Conservation (phyloP, 2,329 filamentous ascomycete species). For the Epichloe gansuensis region DNA sequence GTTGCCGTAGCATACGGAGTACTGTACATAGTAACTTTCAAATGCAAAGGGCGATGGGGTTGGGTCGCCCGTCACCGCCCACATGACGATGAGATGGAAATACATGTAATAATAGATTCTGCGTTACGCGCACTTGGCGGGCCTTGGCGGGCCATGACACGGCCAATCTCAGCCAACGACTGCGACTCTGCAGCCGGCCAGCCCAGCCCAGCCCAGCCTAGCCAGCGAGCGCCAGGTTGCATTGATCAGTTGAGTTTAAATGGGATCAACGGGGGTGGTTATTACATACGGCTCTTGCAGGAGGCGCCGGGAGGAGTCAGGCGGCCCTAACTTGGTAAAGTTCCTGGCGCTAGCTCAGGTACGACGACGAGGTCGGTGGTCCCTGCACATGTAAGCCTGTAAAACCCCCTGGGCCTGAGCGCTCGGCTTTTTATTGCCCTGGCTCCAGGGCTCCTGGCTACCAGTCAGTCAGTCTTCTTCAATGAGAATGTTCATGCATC, state of each 20-base stretch:
- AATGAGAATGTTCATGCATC: not conserved
- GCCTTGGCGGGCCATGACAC: too few species aligned
- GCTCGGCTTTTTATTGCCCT: too few species aligned
- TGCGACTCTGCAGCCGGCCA: not conserved
- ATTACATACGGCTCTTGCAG: not conserved
- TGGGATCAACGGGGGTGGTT: too few species aligned
- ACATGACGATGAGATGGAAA: not conserved
- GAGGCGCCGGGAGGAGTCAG: not conserved
- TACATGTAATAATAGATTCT: not conserved
- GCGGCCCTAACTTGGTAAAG: not conserved
- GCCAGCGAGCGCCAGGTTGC: too few species aligned
- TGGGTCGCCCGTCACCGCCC: too few species aligned
- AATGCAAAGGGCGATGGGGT: too few species aligned
- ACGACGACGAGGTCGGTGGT: not conserved
- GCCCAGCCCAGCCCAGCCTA: too few species aligned
- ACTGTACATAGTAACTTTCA: not conserved
- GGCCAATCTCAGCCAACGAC: not conserved
- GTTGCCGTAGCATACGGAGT: not conserved
- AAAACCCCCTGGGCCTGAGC: not conserved
- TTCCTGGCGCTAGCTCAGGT: slow-evolving; percentile 6
- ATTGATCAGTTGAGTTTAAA: not conserved
- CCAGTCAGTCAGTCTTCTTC: too few species aligned
- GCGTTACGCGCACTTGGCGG: not conserved
- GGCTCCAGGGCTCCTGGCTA: too few species aligned
- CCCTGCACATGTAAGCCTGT: not conserved